Evolutionary conservation across 2,329 filamentous ascomycete species (phyloP).

Genomic region (Fusarium hainanense): DNA sequence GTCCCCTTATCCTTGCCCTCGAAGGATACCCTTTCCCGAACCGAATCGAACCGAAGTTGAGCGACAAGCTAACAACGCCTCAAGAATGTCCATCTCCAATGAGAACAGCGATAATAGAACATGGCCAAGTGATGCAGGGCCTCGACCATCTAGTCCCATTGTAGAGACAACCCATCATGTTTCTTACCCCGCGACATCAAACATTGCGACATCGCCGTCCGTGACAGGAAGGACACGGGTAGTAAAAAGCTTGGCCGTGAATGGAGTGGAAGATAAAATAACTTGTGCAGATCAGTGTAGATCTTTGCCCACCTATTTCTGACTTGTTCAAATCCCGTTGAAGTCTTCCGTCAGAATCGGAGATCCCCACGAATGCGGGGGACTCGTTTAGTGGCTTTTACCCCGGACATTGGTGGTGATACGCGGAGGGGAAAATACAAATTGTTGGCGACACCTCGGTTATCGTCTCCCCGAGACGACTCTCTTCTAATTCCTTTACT

Average conservation of each 20-base stretch:
- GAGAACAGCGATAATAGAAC: not conserved
- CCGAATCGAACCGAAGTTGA: conserved; percentile 24
- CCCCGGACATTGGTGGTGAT: conserved; percentile 21
- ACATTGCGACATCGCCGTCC: not conserved
- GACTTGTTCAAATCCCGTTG: conserved; percentile 7
- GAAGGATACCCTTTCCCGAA: conserved; percentile 8
- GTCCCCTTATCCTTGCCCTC: not conserved
- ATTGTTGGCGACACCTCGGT: conserved; percentile 31
- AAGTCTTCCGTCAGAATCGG: conserved; percentile 16
- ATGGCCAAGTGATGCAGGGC: conserved; percentile 10
- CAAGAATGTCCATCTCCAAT: conserved; percentile 5
- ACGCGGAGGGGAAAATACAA: conserved; percentile 28
- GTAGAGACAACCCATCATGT: not conserved
- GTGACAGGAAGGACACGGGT: not conserved
- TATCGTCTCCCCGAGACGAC: conserved; percentile 5
- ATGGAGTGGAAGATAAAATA: not conserved
- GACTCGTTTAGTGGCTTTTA: conserved; percentile 21
- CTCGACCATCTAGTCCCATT: conserved; percentile 13
- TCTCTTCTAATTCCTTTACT: not conserved
- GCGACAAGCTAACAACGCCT: conserved; percentile 9
- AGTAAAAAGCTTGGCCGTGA: not conserved
- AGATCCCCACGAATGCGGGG: conserved; percentile 28
- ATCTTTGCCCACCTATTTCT: not conserved
- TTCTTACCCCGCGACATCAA: conserved; percentile 12
- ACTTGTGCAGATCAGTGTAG: no score